Conservation (phyloP, 208 protist genomes). For the Trypanosoma lewisi region DNA sequence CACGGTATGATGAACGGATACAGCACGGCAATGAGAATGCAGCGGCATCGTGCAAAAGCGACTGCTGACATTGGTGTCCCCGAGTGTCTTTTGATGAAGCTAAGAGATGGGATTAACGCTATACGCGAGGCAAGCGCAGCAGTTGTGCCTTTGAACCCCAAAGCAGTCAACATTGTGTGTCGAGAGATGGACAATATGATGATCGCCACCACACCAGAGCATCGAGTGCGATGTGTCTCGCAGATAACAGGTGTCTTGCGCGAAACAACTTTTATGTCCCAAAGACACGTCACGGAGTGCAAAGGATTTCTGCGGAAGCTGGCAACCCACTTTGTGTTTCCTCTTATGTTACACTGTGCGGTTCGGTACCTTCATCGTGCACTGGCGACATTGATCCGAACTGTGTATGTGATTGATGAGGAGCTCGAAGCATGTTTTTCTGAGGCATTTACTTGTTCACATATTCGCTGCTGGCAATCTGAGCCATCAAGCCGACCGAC, state of each 20-base stretch:
- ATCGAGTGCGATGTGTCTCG: slow-evolving; percentile 65
- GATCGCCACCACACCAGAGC: slow-evolving; percentile 53
- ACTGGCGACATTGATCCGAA: slow-evolving; percentile 68
- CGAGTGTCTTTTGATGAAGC: background rate
- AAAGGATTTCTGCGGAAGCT: slow-evolving; percentile 33
- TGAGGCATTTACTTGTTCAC: slow-evolving; percentile 26
- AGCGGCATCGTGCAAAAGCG: slow-evolving; percentile 12
- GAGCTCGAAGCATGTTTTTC: slow-evolving; percentile 22
- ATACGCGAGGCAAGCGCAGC: slow-evolving; percentile 14
- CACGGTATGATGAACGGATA: slow-evolving; percentile 10
- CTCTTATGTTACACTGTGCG: slow-evolving; percentile 71
- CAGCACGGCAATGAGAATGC: slow-evolving; percentile 23
- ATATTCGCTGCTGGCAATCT: slow-evolving; percentile 11
- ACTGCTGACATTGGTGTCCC: slow-evolving; percentile 5
- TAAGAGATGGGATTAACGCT: slow-evolving; percentile 6
- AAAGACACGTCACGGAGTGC: slow-evolving; percentile 23
- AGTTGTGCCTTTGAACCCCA: slow-evolving; percentile 10
- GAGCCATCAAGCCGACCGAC: background rate
- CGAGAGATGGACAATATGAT: slow-evolving; percentile 45
- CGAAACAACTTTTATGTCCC: slow-evolving; percentile 32
- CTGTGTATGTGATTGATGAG: slow-evolving; percentile 29
- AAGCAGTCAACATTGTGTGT: slow-evolving; percentile 31
- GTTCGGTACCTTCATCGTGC: slow-evolving; percentile 83
- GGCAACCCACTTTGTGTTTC: slow-evolving; percentile 51
- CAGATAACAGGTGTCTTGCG: slow-evolving; percentile 55